These are phyloP conservation scores for Quercus parvula DNA, from an alignment of 306 rosid species.

Conservation along the genomic window DNA sequence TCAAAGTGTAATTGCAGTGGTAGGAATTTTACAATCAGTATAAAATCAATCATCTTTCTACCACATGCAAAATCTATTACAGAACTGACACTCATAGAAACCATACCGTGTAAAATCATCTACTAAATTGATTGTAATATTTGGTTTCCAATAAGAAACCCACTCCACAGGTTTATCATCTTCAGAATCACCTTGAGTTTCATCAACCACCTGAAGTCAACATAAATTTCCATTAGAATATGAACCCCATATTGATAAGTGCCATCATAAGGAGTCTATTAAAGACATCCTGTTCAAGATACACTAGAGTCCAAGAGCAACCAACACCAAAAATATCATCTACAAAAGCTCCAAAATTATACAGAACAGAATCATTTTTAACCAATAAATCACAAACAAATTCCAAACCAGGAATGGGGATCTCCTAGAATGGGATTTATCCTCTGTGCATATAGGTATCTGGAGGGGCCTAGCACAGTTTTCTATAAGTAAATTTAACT, in stretches of 20 bases:
- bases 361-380: no score
- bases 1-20: background rate
- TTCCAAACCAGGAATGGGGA: background rate
- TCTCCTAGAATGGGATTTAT: background rate
- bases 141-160: conserved; percentile 86
- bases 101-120: conserved; percentile 86
- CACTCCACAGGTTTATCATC: conserved; percentile 74
- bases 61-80: background rate
- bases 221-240: conserved; percentile 22
- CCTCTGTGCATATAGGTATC: background rate
- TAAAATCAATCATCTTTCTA: background rate
- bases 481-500: no score
- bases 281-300: background rate
- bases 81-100: conserved; percentile 10
- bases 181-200: conserved; percentile 54
- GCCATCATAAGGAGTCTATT: conserved; percentile 2
- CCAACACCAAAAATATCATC: no score
- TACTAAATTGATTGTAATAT: conserved; percentile 83
- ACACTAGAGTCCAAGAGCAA: background rate
- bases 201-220: conserved; percentile 56
- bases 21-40: background rate
- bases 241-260: conserved; percentile 7
- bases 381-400: no score
- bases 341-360: no score
- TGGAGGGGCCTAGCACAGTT: background rate